Evolutionary conservation across 1,139 yeast species (phyloP), one percentile per base, ranked within the genome.

Genomic region (Taphrina wiesneri): DNA sequence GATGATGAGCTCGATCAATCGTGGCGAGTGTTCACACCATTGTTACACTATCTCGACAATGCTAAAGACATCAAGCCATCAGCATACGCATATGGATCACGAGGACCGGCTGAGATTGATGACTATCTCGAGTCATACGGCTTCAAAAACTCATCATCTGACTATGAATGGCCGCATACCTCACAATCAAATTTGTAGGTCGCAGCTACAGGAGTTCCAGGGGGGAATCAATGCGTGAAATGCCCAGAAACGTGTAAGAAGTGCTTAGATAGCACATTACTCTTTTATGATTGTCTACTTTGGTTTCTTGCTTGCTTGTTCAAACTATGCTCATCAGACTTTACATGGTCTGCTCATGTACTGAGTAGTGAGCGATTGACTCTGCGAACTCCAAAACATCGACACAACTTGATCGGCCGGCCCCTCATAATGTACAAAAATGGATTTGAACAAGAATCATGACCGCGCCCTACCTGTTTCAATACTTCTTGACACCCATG

Each of bases 1-100:
- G 98, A 92, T 76, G 99, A 93, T 76, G 99, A 93, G 80, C 84
- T 95, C 75, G 97, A 92, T 69, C 86, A 87, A 68, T 87, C 96
- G 68, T 93, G 99, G 99, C 82, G 83, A 73, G 80, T 93, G 69
- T 92, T 93, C 80, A 92, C 98, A 19, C 99, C 99, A 21, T 81
- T 95, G 71, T 83, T 95, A 75, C 80, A 92, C 70, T 82, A 83
- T 76, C 81, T 93, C 70, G 98, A 93, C 78, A 81, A 86, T 54
- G 75, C 77, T 69, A 71, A 74, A 67, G 70, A 72, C 59, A 70
- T 76, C 63, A 69, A 74, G 39, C 81, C 84, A 53, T 77, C 85
- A 47, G 89, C 92, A 70, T 93, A 93, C 75, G 84, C 95, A 30
- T 93, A 93, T 76, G 99, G 99, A 34, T 85, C 96, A 28, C 86